Percentiles rank a stretch among this genome's conserved stretches.
These are phyloP conservation scores for Harringtonia aguacate DNA, from an alignment of 2,329 filamentous ascomycete species.

Conservation along the genomic window DNA sequence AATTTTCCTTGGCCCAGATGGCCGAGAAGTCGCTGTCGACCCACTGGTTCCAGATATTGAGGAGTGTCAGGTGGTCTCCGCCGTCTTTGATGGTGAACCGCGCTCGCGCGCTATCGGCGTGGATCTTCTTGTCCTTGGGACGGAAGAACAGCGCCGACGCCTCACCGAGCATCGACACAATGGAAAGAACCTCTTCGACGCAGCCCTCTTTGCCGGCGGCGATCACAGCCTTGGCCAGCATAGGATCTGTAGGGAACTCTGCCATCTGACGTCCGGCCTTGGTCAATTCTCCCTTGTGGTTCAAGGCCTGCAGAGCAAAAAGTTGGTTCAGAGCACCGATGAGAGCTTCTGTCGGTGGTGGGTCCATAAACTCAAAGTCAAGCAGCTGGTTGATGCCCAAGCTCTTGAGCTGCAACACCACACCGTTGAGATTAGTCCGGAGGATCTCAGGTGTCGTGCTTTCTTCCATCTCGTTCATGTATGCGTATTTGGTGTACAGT, in stretches of 20 bases:
- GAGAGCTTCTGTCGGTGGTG: slow-evolving; percentile 79
- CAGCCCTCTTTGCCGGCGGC: slow-evolving; percentile 86
- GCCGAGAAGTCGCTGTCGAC: slow-evolving; percentile 81
- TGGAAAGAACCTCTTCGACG: slow-evolving; percentile 82
- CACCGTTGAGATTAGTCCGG: slow-evolving; percentile 73
- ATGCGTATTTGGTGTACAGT: slow-evolving; percentile 86
- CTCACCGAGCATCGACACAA: slow-evolving; percentile 91
- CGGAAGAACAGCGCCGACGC: slow-evolving; percentile 84
- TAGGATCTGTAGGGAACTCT: slow-evolving; percentile 58
- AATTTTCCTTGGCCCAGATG: slow-evolving; percentile 88
- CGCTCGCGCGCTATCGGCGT: slow-evolving; percentile 81
- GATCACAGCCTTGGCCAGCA: slow-evolving; percentile 81
- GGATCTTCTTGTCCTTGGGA: slow-evolving; percentile 94
- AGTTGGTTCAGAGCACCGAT: slow-evolving; percentile 84
- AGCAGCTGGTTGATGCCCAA: slow-evolving; percentile 87
- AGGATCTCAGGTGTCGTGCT: slow-evolving; percentile 89
- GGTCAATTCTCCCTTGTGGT: slow-evolving; percentile 79
- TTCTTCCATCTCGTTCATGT: slow-evolving; percentile 90
- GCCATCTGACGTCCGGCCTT: slow-evolving; percentile 90
- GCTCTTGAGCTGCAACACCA: slow-evolving; percentile 78
- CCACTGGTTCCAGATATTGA: slow-evolving; percentile 95
- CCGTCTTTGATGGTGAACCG: slow-evolving; percentile 86
- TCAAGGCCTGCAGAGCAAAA: slow-evolving; percentile 81
- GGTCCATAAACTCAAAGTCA: slow-evolving; percentile 93
- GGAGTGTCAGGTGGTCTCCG: slow-evolving; percentile 76